Percentiles rank a stretch among this genome's conserved stretches.
Evolutionary conservation across 164 flowering plant species (phyloP).

Genomic region (Stephania japonica): DNA sequence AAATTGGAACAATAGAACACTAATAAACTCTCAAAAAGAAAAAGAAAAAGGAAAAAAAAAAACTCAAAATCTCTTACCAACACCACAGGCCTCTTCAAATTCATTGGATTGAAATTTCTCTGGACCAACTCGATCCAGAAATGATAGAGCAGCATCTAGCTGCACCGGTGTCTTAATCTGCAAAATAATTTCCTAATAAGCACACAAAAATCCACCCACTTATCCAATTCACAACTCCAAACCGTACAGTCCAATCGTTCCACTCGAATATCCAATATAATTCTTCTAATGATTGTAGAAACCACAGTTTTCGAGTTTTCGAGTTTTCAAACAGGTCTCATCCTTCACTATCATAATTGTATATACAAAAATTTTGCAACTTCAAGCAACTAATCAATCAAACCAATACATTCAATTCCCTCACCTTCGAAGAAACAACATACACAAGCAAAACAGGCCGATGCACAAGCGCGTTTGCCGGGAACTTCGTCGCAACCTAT

Average conservation of each 20-base stretch:
- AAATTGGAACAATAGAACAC: background rate
- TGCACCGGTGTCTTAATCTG: constrained; percentile 91
- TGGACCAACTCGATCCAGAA: constrained; percentile 41
- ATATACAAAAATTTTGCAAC: too few species aligned
- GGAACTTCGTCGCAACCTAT: constrained; percentile 89
- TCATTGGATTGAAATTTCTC: constrained; percentile 46
- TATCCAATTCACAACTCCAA: background rate
- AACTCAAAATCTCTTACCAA: constrained; percentile 48
- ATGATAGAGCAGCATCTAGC: constrained; percentile 74
- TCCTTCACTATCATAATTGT: too few species aligned
- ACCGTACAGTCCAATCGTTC: background rate
- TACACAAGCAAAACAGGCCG: constrained; percentile 60
- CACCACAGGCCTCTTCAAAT: constrained; percentile 92
- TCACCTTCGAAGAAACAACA: constrained; percentile 65
- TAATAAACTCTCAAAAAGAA: background rate
- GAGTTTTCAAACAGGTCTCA: too few species aligned
- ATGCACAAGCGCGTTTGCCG: constrained; percentile 81
- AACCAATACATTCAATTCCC: background rate
- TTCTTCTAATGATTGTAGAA: too few species aligned
- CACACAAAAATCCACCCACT: background rate
- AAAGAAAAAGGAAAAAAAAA: constrained; percentile 1
- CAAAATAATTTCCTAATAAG: constrained; percentile 4
- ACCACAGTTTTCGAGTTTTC: too few species aligned
- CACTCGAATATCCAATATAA: background rate
- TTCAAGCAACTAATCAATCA: background rate